Conservation (phyloP, 306 rosid genomes). For the Dryas octopetala region DNA sequence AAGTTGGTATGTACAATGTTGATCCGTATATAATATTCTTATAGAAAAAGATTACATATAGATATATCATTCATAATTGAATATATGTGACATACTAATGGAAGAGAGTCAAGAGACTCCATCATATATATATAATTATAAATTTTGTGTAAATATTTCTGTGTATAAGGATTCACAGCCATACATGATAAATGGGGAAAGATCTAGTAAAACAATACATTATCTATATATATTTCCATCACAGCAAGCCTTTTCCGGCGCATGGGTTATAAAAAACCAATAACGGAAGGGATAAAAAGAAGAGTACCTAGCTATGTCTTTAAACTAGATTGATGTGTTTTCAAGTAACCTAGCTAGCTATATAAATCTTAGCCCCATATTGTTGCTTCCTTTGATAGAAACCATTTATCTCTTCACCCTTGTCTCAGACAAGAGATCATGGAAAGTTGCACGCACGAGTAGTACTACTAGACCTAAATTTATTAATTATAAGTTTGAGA, state of each 20-base stretch:
- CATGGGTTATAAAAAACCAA: not conserved
- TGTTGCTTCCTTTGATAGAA: constrained; percentile 17
- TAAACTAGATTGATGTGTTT: not conserved
- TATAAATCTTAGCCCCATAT: not conserved
- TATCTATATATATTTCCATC: not conserved
- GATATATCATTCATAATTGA: too few species aligned
- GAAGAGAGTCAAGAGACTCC: too few species aligned
- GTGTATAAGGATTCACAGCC: not conserved
- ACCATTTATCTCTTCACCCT: constrained; percentile 34
- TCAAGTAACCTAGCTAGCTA: not conserved
- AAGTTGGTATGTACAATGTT: too few species aligned
- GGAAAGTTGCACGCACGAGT: constrained; percentile 31
- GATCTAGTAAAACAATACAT: not conserved
- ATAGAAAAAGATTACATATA: not conserved
- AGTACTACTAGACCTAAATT: constrained; percentile 2
- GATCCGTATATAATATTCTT: not conserved
- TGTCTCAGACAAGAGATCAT: constrained; percentile 32
- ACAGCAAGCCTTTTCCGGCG: not conserved
- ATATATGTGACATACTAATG: too few species aligned
- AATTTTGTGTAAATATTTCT: too few species aligned
- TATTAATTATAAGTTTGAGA: constrained; percentile 8
- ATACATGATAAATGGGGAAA: not conserved
- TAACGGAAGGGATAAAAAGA: not conserved
- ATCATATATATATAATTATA: too few species aligned
- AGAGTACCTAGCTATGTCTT: not conserved